A percentile compares a stretch with the other conserved stretches of the same genome.
Evolutionary conservation across 352 stramenopile genomes (phyloP).

Genomic region (Labyrinthula sp.): DNA sequence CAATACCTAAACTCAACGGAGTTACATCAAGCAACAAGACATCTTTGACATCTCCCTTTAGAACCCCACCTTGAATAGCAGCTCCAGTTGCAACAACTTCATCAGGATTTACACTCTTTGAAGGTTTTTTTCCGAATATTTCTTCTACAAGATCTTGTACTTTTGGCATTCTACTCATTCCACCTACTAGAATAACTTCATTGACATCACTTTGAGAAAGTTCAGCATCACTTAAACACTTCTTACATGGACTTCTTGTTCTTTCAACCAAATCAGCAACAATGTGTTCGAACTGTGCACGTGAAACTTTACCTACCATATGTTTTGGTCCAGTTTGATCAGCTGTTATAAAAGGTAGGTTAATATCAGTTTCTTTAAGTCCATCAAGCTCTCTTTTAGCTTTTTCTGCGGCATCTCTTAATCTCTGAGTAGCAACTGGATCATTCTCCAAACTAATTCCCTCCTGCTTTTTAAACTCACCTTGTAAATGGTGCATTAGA

Average conservation of each 20-base stretch:
- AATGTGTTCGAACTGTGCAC: slow-evolving; percentile 78
- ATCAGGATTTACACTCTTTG: slow-evolving; percentile 87
- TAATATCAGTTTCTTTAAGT: slow-evolving; percentile 81
- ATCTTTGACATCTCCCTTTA: slow-evolving; percentile 90
- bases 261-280: slow-evolving; percentile 72
- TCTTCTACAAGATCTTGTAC: slow-evolving; percentile 76
- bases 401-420: slow-evolving; percentile 75
- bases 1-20: slow-evolving; percentile 87
- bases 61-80: slow-evolving; percentile 81
- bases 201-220: slow-evolving; percentile 76
- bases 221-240: slow-evolving; percentile 54
- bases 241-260: slow-evolving; percentile 78
- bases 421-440: slow-evolving; percentile 78
- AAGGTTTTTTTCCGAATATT: slow-evolving; percentile 85
- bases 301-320: slow-evolving; percentile 81
- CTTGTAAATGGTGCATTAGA: slow-evolving; percentile 69
- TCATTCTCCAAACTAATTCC: slow-evolving; percentile 78
- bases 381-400: slow-evolving; percentile 89
- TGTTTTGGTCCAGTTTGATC: slow-evolving; percentile 89
- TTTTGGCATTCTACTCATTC: slow-evolving; percentile 95
- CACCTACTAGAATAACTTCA: slow-evolving; percentile 89
- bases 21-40: slow-evolving; percentile 92
- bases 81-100: slow-evolving; percentile 93
- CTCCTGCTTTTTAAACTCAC: slow-evolving; percentile 81
- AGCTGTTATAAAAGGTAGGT: slow-evolving; percentile 87